Evolutionary conservation across 495 filamentous ascomycete genomes (phyloP), one percentile per base, ranked within the genome.

Genomic region (Penicillium turbatum): DNA sequence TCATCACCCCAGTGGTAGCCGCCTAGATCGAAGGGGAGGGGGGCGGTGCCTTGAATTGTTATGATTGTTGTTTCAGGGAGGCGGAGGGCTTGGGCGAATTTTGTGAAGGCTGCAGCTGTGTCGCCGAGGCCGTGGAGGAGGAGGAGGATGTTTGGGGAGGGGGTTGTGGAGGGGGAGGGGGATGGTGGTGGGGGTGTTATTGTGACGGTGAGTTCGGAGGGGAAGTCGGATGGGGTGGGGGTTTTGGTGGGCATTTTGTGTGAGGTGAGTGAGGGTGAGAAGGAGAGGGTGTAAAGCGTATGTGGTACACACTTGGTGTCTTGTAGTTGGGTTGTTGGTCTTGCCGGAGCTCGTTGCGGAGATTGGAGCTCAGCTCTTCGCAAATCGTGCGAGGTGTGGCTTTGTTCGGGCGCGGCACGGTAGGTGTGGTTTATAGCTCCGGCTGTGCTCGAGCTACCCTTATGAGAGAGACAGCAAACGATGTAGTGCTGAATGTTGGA

Each of bases 1-100:
- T 98, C 92, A 67, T 97, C 89, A 45, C 91, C 91, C 92, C 92
- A 97, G 71, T 97, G 90, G 65, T 84, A 97, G 19, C 89, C 89
- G 11, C 82, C 77, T 0, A 92, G 72, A 26, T 86, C 76, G 45
- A 90, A 82, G 6, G 92, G 90, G 3, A 97, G 72, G 0, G 82
- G 82, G n/a, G 70, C 75, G 0, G 86, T 83, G 0, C 83, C 93
- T 64, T 85, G 86, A 24, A 97, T 67, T 4, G 90, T 82, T 31
- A 98, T 77, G 61, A 82, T 80, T 27, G 82, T 79, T 37, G 95
- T 93, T 62, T 90, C 87, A 0, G 92, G 90, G 11, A 97, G 82
- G 37, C 79, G 67, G n/a, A 97, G 70, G 56, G 83, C 81, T n/a
- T 72, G 71, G 34, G 81, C 89, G 53, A 97, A 84, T n/a, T 69